Evolutionary conservation across 257 asterid species (phyloP).

Genomic region (Scutellaria minor): DNA sequence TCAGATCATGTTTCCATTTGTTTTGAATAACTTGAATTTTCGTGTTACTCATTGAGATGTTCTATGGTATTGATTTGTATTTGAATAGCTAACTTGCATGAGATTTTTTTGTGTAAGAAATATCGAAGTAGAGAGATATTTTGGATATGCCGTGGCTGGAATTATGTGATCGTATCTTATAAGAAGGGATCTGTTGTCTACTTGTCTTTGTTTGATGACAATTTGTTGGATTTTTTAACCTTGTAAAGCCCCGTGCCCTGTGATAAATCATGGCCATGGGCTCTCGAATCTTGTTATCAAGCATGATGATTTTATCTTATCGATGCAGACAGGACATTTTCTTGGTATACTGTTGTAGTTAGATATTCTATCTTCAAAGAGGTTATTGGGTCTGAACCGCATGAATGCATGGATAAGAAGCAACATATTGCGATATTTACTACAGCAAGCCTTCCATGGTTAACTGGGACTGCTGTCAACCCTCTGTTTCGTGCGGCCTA

Average conservation of each 20-base stretch:
- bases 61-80: neutral
- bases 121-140: conserved; percentile 1
- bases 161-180: conserved; percentile 11
- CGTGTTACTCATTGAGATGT: neutral
- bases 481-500: conserved; percentile 97
- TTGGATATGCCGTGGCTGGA: neutral
- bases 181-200: neutral
- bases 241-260: neutral
- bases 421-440: conserved; percentile 82
- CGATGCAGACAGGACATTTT: conserved; percentile 34
- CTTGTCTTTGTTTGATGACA: conserved; percentile 15
- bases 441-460: conserved; percentile 99
- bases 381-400: conserved; percentile 32
- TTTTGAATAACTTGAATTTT: neutral
- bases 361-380: conserved; percentile 25
- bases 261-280: conserved; percentile 23
- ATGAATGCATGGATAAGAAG: conserved; percentile 55
- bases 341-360: conserved; percentile 28
- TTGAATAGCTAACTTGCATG: conserved; percentile 22
- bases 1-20: conserved; percentile 7
- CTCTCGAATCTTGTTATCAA: conserved; percentile 24
- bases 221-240: conserved; percentile 10
- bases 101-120: neutral
- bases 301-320: conserved; percentile 28
- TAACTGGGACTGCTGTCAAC: conserved; percentile 95